Conservation (phyloP, 768 basidiomycete species). For the Scleroderma citrinum region DNA sequence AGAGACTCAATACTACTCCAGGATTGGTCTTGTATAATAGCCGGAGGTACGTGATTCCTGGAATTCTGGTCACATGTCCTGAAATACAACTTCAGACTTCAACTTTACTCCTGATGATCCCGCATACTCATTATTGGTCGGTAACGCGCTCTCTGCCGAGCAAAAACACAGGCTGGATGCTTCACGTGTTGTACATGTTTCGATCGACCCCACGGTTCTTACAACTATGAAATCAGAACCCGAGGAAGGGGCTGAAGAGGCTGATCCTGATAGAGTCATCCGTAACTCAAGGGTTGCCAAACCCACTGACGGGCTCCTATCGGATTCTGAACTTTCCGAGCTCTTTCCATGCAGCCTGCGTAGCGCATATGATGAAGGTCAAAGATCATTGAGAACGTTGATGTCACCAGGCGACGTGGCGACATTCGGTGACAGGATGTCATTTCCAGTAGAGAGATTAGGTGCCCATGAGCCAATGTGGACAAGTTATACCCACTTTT, state of each 20-base stretch:
- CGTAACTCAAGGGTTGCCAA: constrained; percentile 62
- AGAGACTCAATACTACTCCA: constrained; percentile 37
- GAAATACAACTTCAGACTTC: constrained; percentile 55
- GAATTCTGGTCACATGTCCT: neutral
- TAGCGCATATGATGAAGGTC: constrained; percentile 67
- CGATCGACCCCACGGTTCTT: constrained; percentile 57
- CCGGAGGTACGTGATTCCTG: constrained; percentile 57
- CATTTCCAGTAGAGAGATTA: constrained; percentile 32
- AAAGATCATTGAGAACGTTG: constrained; percentile 14
- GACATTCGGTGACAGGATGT: constrained; percentile 50
- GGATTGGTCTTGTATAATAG: constrained; percentile 75
- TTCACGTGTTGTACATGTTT: constrained; percentile 69
- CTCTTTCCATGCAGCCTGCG: constrained; percentile 38
- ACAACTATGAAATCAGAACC: constrained; percentile 16
- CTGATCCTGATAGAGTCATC: constrained; percentile 65
- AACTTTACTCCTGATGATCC: constrained; percentile 83
- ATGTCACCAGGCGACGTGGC: constrained; percentile 13
- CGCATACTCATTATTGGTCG: constrained; percentile 72
- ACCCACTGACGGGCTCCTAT: constrained; percentile 64
- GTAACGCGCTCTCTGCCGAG: constrained; percentile 46
- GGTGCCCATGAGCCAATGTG: constrained; percentile 76
- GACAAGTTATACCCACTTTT: constrained; percentile 86
- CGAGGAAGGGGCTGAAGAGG: constrained; percentile 31
- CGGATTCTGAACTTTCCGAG: constrained; percentile 45
- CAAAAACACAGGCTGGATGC: constrained; percentile 48